phyloP scores from a whole-genome alignment of 257 asterid genomes.

The Capsicum rhomboideum region DNA sequence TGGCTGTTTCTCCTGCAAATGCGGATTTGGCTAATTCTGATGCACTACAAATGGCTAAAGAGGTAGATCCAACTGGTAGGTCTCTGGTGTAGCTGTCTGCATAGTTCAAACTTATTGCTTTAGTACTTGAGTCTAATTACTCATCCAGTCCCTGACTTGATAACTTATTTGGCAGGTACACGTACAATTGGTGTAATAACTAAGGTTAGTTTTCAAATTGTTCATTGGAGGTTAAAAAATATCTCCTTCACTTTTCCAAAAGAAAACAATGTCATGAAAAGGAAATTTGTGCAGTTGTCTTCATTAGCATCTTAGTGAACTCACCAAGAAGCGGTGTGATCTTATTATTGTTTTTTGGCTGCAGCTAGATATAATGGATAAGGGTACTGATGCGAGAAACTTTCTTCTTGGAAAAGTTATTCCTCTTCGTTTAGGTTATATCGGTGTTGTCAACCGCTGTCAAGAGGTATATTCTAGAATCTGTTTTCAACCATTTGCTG shows the following conservation, averaged over 20 bases:
- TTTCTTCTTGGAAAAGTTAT: constrained; percentile 91
- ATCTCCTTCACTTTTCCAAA: background rate
- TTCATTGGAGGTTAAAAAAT: background rate
- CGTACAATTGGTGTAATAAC: constrained; percentile 96
- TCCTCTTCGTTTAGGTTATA: constrained; percentile 93
- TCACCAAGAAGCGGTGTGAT: background rate
- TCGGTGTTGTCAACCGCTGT: constrained; percentile 93
- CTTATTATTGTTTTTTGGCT: constrained; percentile 15
- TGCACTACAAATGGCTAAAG: constrained; percentile 96
- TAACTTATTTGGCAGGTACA: constrained; percentile 46
- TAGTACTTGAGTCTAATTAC: background rate
- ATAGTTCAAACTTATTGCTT: background rate
- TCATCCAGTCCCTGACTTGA: background rate
- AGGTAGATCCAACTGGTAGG: constrained; percentile 88
- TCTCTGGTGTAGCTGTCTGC: background rate
- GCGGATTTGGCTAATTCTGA: constrained; percentile 92
- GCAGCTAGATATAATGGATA: constrained; percentile 98
- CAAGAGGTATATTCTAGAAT: constrained; percentile 61
- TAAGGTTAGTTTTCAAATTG: constrained; percentile 39
- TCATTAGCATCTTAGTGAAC: background rate
- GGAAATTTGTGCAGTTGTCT: background rate
- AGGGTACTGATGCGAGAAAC: constrained; percentile 91
- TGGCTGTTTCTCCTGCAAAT: constrained; percentile 97
- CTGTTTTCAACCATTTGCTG: background rate
- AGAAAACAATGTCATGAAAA: background rate